These are phyloP conservation scores for Leccinum truebloodii DNA, from an alignment of 768 basidiomycete species.

Conservation along the genomic window DNA sequence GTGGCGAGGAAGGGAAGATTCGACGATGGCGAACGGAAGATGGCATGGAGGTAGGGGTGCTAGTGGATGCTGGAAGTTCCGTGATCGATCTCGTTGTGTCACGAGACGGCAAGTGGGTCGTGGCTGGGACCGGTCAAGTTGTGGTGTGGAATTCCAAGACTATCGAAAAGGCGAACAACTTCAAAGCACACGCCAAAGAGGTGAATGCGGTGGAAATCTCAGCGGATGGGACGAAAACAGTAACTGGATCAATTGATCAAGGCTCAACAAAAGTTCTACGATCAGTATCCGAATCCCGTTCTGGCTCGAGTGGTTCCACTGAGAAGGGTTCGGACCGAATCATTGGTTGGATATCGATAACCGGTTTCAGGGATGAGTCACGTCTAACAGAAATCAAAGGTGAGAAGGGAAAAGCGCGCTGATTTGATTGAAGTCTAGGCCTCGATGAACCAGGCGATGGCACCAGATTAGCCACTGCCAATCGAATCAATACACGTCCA, in stretches of 20 bases:
- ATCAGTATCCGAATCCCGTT: no score
- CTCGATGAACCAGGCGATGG: slow-evolving; percentile 16
- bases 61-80: not conserved
- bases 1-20: not conserved
- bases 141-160: not conserved
- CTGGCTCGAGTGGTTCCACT: no score
- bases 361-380: not conserved
- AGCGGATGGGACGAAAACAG: not conserved
- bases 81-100: not conserved
- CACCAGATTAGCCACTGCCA: slow-evolving; percentile 8
- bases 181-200: not conserved
- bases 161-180: not conserved
- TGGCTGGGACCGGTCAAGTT: not conserved
- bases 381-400: not conserved
- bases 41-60: not conserved
- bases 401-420: not conserved
- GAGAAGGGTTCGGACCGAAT: no score
- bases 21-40: not conserved
- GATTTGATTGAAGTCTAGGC: slow-evolving; percentile 1
- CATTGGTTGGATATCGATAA: not conserved
- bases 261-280: no score
- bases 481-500: not conserved
- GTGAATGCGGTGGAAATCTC: not conserved
- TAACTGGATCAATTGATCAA: not conserved
- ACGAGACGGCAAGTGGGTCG: not conserved